A percentile compares a stretch with the other conserved stretches of the same genome.
Evolutionary conservation across 441 rosid genomes (phyloP).

Genomic region (Brassica hybrid): DNA sequence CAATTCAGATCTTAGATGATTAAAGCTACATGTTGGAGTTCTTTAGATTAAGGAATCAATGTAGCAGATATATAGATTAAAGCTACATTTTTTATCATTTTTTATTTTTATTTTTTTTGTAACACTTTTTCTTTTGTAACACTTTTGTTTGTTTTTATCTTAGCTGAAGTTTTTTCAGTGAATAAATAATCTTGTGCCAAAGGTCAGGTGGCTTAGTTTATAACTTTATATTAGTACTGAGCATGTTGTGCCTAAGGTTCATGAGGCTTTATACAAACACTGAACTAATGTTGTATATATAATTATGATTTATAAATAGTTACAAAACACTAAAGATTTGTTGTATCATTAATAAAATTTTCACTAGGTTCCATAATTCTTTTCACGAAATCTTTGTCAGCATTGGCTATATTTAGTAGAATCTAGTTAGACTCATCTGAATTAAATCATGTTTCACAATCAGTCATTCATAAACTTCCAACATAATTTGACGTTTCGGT

Average conservation of each 20-base stretch:
- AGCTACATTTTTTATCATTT: too few species aligned
- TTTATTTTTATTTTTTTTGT: too few species aligned
- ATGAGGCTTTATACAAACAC: neutral
- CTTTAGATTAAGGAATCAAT: constrained; percentile 1
- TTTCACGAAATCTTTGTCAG: neutral
- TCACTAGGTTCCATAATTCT: too few species aligned
- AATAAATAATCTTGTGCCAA: neutral
- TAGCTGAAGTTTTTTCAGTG: neutral
- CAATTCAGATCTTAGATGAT: constrained; percentile 9
- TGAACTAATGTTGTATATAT: neutral
- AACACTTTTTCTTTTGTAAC: too few species aligned
- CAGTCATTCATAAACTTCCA: neutral
- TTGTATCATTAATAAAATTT: neutral
- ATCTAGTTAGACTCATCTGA: too few species aligned
- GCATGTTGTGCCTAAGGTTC: neutral
- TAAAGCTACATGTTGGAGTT: neutral
- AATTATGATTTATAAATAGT: neutral
- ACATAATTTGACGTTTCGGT: neutral
- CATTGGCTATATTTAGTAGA: too few species aligned
- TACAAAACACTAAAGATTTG: neutral
- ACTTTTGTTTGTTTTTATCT: neutral
- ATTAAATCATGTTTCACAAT: too few species aligned
- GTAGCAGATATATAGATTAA: neutral
- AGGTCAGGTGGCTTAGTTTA: neutral
- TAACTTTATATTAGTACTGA: neutral